These are phyloP conservation scores for Eucalyptus pumila DNA, from an alignment of 345 rosid species.

Conservation along the genomic window DNA sequence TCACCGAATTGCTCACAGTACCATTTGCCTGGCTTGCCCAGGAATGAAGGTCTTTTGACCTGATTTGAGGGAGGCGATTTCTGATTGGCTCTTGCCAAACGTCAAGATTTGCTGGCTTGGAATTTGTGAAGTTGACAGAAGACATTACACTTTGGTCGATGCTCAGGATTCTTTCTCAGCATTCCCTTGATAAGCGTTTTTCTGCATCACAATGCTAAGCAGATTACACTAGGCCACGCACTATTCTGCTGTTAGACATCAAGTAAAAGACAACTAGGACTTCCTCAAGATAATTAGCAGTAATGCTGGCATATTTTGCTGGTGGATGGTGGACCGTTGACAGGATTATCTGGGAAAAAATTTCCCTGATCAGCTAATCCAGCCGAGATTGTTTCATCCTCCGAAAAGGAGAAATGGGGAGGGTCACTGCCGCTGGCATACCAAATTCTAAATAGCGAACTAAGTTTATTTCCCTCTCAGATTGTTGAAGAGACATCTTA, in stretches of 20 bases:
- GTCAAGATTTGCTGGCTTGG: background rate
- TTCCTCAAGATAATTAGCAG: background rate
- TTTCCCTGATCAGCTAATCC: background rate
- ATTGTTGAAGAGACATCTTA: background rate
- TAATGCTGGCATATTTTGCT: fast-evolving
- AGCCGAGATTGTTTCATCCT: background rate
- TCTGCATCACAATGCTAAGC: constrained; percentile 22
- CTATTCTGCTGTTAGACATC: background rate
- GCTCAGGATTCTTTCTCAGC: constrained; percentile 26
- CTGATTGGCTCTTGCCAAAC: constrained; percentile 43
- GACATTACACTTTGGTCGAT: too few relatives aligned
- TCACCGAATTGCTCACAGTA: too few relatives aligned
- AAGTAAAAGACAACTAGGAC: background rate
- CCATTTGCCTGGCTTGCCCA: too few relatives aligned
- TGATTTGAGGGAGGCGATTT: constrained; percentile 59
- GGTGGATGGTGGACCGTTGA: background rate
- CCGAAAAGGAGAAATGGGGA: background rate
- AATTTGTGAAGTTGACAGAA: background rate
- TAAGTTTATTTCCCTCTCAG: background rate
- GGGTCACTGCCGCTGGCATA: background rate
- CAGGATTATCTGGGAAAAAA: background rate
- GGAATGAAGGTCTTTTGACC: constrained; percentile 22
- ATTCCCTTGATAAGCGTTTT: constrained; percentile 82
- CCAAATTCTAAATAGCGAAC: background rate
- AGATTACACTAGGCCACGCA: background rate